Evolutionary conservation across 2,329 filamentous ascomycete species (phyloP).

Genomic region (Tolypocladium ophioglossoides): DNA sequence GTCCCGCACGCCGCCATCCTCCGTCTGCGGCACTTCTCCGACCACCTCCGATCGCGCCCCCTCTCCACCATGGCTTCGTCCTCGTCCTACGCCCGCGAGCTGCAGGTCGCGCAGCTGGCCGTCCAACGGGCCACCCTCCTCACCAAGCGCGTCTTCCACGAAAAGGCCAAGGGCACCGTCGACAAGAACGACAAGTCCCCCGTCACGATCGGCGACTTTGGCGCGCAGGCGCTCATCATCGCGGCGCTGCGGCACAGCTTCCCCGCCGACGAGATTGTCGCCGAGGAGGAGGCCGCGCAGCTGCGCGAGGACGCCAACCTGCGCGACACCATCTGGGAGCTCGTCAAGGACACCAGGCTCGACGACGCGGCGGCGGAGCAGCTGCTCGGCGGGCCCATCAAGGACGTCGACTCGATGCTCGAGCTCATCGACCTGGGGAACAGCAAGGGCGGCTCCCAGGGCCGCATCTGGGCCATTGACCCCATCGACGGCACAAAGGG

Average conservation of each 20-base stretch:
- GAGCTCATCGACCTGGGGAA: constrained; percentile 57
- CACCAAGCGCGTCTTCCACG: constrained; percentile 49
- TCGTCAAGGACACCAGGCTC: constrained; percentile 65
- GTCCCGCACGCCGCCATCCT: constrained; percentile 13
- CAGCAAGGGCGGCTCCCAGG: constrained; percentile 59
- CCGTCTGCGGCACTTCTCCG: constrained; percentile 11
- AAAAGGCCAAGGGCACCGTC: constrained; percentile 88
- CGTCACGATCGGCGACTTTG: constrained; percentile 96
- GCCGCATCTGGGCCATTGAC: constrained; percentile 91
- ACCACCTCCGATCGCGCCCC: constrained; percentile 6
- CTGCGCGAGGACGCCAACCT: constrained; percentile 63
- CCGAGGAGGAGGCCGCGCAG: constrained; percentile 82
- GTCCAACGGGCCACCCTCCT: constrained; percentile 64
- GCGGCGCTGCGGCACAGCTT: constrained; percentile 82
- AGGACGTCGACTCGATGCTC: constrained; percentile 55
- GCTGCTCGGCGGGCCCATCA: constrained; percentile 56
- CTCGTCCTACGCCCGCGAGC: constrained; percentile 59
- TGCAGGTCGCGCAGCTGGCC: constrained; percentile 74
- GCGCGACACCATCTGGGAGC: constrained; percentile 63
- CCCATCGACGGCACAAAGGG: constrained; percentile 98
- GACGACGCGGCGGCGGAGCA: constrained; percentile 47
- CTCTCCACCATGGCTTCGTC: constrained; percentile 21
- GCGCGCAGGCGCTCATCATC: constrained; percentile 94
- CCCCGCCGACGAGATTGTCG: constrained; percentile 82
- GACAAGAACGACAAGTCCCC: constrained; percentile 88